Percentiles rank a stretch among this genome's conserved stretches.
phyloP scores from a whole-genome alignment of 306 rosid genomes.

The Hippophae rhamnoides region DNA sequence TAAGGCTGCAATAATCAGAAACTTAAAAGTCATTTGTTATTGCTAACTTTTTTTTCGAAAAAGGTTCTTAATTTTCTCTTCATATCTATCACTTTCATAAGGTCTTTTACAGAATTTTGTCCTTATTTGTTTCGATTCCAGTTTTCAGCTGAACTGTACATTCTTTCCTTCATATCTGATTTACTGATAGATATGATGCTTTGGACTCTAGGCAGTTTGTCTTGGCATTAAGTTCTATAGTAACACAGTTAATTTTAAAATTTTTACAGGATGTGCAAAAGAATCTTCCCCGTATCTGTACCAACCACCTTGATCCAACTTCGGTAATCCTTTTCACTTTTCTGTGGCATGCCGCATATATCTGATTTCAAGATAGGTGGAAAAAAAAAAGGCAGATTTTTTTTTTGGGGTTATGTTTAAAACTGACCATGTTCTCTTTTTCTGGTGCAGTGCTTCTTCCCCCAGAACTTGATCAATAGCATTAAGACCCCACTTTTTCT shows the following conservation, averaged over 20 bases:
- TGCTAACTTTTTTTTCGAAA: too few species aligned
- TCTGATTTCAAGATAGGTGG: not conserved
- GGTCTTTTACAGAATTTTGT: too few species aligned
- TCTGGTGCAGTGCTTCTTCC: slow-evolving; percentile 80
- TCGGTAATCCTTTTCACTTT: slow-evolving; percentile 38
- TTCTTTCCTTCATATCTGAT: too few species aligned
- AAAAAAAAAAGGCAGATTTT: slow-evolving; percentile 1
- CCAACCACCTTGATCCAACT: slow-evolving; percentile 66
- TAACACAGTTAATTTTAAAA: slow-evolving; percentile 10
- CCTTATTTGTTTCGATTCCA: too few species aligned
- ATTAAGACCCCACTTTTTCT: slow-evolving; percentile 74
- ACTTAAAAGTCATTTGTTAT: too few species aligned
- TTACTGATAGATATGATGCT: too few species aligned
- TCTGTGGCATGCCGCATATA: not conserved
- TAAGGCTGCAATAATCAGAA: too few species aligned
- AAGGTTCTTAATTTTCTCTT: too few species aligned
- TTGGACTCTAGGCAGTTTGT: not conserved
- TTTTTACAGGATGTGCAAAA: slow-evolving; percentile 48
- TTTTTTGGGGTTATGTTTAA: slow-evolving; percentile 6
- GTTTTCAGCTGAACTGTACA: too few species aligned
- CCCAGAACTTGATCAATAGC: slow-evolving; percentile 63
- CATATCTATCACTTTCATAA: too few species aligned
- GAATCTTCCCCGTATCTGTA: slow-evolving; percentile 63
- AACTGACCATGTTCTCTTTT: slow-evolving; percentile 14
- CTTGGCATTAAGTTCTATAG: not conserved